Evolutionary conservation across 495 filamentous ascomycete genomes (phyloP).

Genomic region (Aeminium ludgeri): DNA sequence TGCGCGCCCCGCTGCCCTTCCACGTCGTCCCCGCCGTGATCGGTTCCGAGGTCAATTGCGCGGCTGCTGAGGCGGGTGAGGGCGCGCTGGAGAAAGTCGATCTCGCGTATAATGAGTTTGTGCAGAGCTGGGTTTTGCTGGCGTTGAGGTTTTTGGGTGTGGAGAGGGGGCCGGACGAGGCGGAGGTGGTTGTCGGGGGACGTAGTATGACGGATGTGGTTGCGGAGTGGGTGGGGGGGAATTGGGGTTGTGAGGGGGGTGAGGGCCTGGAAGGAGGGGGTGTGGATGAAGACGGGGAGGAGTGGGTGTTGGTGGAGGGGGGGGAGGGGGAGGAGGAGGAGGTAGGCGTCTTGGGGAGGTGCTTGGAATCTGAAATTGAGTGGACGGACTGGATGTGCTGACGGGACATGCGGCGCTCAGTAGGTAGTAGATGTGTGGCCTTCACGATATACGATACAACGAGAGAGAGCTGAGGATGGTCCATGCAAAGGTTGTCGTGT

Average conservation of each 20-base stretch:
- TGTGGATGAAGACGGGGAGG: no score
- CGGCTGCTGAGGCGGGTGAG: conserved; percentile 14
- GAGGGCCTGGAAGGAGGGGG: no score
- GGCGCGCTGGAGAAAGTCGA: conserved; percentile 55
- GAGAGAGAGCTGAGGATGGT: no score
- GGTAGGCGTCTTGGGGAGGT: no score
- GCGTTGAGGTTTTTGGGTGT: conserved; percentile 54
- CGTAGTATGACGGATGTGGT: conserved; percentile 58
- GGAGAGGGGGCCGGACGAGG: conserved; percentile 40
- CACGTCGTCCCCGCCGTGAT: conserved; percentile 72
- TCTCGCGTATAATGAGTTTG: conserved; percentile 80
- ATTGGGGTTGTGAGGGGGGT: conserved; percentile 41
- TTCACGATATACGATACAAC: no score
- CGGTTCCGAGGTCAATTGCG: conserved; percentile 43
- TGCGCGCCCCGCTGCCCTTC: conserved; percentile 58
- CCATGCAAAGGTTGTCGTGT: no score
- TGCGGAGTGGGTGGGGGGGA: conserved; percentile 55
- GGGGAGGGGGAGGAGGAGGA: no score
- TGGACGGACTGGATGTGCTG: no score
- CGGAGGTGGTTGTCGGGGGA: conserved; percentile 46
- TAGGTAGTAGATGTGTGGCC: no score
- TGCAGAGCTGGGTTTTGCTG: conserved; percentile 58
- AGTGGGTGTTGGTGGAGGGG: no score
- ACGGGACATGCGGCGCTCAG: no score
- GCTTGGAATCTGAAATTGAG: no score